These are phyloP conservation scores for Aspergillus pseudoglaucus DNA, from an alignment of 2,329 filamentous ascomycete species.

Conservation along the genomic window DNA sequence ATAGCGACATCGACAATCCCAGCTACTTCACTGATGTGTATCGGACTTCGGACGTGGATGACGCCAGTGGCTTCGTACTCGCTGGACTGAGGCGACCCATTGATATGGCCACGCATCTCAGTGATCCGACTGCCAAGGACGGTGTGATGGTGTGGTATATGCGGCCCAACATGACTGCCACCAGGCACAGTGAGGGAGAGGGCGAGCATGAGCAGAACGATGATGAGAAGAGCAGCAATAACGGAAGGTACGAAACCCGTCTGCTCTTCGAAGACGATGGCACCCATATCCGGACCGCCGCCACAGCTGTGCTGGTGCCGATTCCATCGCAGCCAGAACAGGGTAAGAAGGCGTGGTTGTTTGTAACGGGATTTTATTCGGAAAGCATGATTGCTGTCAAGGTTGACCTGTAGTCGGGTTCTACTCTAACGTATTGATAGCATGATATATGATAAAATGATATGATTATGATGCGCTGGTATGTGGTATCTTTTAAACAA, in stretches of 20 bases:
- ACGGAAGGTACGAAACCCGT: constrained; percentile 36
- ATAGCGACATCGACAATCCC: constrained; percentile 51
- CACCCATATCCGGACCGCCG: constrained; percentile 43
- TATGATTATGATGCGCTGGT: not conserved
- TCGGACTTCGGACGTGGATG: constrained; percentile 26
- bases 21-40: constrained; percentile 53
- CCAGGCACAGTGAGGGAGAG: not conserved
- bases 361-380: constrained; percentile 51
- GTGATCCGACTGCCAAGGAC: constrained; percentile 31
- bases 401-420: constrained; percentile 39
- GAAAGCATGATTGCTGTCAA: constrained; percentile 46
- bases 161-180: constrained; percentile 13
- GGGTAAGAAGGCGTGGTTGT: constrained; percentile 50
- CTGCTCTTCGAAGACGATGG: constrained; percentile 56
- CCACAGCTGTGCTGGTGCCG: constrained; percentile 48
- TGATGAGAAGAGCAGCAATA: not conserved
- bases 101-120: constrained; percentile 32
- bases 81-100: constrained; percentile 42
- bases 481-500: not conserved
- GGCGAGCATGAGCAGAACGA: not conserved
- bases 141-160: constrained; percentile 44
- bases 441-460: not conserved
- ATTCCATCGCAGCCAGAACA: constrained; percentile 43
- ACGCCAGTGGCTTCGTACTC: constrained; percentile 51
- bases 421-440: not conserved